Base-by-base conservation (phyloP, 2,329 filamentous ascomycete species). In the Chaetomiaceae sp. region DNA sequence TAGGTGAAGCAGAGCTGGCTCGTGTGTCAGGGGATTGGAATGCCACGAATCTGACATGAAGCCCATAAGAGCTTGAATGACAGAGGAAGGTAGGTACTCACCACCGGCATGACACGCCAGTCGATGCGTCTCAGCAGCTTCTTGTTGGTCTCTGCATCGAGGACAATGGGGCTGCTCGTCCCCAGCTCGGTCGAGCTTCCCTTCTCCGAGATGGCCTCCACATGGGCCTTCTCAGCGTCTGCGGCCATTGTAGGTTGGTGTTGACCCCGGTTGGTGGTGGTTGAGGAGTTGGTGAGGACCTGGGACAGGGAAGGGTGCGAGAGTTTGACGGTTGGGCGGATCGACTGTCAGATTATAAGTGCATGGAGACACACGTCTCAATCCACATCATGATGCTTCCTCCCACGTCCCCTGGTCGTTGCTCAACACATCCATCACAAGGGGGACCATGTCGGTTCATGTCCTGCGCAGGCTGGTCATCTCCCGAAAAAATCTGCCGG, bases 61-160 rank as follows among this genome's bases (percentile, higher is more conserved):
- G n/a, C n/a, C n/a, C n/a, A n/a, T n/a, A n/a, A n/a, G n/a, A n/a
- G n/a, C n/a, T n/a, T n/a, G n/a, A n/a, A n/a, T n/a, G n/a, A n/a
- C n/a, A n/a, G n/a, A n/a, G n/a, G n/a, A n/a, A n/a, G n/a, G n/a
- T n/a, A n/a, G 5, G 9, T 19, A 17, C 50, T 44, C 14, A 52
- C 50, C 20, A 77, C 66, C 0, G 73, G 70, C 64, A 75, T 67
- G 1, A 77, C 61, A 23, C 65, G 64, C 57, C 66, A 66, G 57
- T 75, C 72, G 31, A 75, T 66, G 51, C 70, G 72, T 20, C 66
- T 65, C 4, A 68, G 59, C 5, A 76, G 56, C 34, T 60, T 69
- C 43, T 69, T 70, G 57, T 75, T 47, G n/a, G 48, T 46, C 10
- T 56, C 56, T 14, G 45, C 41, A 30, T 59, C 58, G 27, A 52